phyloP scores from a whole-genome alignment of 176 grass and related monocot species.

The Cenchrus fungigraminus region DNA sequence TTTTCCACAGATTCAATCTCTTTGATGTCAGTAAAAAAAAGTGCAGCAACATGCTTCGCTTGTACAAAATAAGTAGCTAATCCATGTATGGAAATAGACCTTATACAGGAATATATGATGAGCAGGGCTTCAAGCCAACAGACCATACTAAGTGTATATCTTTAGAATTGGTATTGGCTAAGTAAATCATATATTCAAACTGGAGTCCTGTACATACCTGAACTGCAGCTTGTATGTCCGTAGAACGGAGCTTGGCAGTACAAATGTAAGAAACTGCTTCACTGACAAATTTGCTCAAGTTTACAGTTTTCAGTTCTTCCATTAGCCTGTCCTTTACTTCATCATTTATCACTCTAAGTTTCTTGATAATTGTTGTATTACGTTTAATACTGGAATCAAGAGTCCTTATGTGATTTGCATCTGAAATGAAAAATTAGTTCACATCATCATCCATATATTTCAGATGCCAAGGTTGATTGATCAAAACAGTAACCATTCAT shows the following conservation, averaged over 20 bases:
- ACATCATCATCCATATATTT: conserved; percentile 35
- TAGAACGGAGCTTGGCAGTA: conserved; percentile 86
- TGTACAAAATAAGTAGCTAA: neutral
- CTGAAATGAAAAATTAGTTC: conserved; percentile 53
- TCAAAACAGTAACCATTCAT: neutral
- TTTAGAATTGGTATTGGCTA: conserved; percentile 48
- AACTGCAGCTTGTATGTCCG: conserved; percentile 95
- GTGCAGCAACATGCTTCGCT: neutral
- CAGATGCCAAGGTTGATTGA: neutral
- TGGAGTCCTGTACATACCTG: conserved; percentile 59
- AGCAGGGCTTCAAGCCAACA: conserved; percentile 10
- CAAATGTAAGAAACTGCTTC: conserved; percentile 93
- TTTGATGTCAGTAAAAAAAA: neutral
- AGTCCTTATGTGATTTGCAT: conserved; percentile 77
- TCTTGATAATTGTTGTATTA: conserved; percentile 86
- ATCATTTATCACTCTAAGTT: conserved; percentile 89
- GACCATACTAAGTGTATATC: conserved; percentile 39
- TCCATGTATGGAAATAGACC: conserved; percentile 10
- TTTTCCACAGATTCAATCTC: too few species aligned
- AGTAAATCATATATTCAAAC: conserved; percentile 45
- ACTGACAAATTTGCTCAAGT: conserved; percentile 96
- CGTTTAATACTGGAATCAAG: conserved; percentile 90
- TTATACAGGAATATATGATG: conserved; percentile 20
- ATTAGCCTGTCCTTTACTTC: conserved; percentile 78
- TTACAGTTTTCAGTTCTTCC: conserved; percentile 90